Evolutionary conservation across 2,329 filamentous ascomycete species (phyloP), one percentile per base, ranked within the genome.

Genomic region (Xylaria polymorpha): DNA sequence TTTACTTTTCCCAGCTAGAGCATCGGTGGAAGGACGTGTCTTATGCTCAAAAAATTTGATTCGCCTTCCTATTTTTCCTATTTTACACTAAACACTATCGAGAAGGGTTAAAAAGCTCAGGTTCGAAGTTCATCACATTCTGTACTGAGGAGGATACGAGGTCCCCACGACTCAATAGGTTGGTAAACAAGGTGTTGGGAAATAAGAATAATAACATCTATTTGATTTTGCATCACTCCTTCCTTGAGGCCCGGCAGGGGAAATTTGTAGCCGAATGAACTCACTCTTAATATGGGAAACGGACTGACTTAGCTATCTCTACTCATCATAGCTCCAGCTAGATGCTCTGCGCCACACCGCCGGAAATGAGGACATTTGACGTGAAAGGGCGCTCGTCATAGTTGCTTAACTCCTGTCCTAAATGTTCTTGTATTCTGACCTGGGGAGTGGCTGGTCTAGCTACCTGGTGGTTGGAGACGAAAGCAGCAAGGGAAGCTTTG

Each of bases 1-100:
- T 69, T 22, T 71, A 72, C 50, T 67, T 69, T 29, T 29, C 66
- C 20, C 61, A 67, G 3, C 58, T 72, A 1, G 67, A 71, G 35
- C 57, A 63, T 50, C 51, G 66, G 14, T 46, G 63, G 20, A 71
- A 71, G 39, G 69, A 71, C 43, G 22, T 69, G 51, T 67, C 64
- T 6, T 69, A 69, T 37, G 69, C 64, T 7, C 60, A 69, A n/a
- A 71, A 66, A 25, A 69, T 69, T 2, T 63, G 25, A 67, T 43
- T 41, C 3, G 14, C 10, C n/a, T 37, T 37, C 8, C 22, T 20
- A 22, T 10, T 12, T 25, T 37, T 37, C 8, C 22, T 20, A 22
- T 10, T 12, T 25, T 18, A 10, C 3, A 29, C 12, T 1, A 7
- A 32, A 22, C 4, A 2, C 20, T 39, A 1, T 37, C 12, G 51